Evolutionary conservation across 257 asterid species (phyloP).

Genomic region (Salvia miltiorrhiza): DNA sequence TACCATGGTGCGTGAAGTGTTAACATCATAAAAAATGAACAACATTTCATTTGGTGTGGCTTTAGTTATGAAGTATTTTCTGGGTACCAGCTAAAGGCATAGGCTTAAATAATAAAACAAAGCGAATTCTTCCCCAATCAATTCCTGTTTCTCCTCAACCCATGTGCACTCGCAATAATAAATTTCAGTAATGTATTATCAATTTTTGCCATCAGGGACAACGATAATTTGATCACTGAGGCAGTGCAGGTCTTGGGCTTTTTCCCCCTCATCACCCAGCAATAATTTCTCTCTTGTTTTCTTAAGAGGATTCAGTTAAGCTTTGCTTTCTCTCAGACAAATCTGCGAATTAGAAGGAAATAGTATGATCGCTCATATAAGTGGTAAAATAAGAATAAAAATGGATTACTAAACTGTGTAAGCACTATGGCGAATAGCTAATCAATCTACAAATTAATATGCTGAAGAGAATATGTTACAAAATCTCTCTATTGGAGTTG

Average conservation of each 20-base stretch:
- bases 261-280: not conserved
- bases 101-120: not conserved
- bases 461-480: not conserved
- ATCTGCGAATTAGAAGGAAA: not conserved
- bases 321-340: not conserved
- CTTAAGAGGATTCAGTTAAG: not conserved
- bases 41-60: not conserved
- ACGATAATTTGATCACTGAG: not conserved
- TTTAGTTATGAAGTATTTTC: not conserved
- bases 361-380: not conserved
- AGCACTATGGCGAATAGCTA: conserved; percentile 2
- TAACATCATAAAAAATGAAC: not conserved
- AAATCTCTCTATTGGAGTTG: not conserved
- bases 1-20: not conserved
- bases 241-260: not conserved
- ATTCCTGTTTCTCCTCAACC: not conserved
- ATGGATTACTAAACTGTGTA: not conserved
- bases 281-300: not conserved
- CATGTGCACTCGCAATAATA: not conserved
- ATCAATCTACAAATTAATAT: not conserved
- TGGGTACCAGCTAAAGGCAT: not conserved
- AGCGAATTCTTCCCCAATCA: not conserved
- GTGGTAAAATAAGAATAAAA: not conserved
- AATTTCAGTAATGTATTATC: not conserved
- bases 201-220: not conserved